These are phyloP conservation scores for Suillus ampliporus DNA, from an alignment of 768 basidiomycete species.

Conservation along the genomic window DNA sequence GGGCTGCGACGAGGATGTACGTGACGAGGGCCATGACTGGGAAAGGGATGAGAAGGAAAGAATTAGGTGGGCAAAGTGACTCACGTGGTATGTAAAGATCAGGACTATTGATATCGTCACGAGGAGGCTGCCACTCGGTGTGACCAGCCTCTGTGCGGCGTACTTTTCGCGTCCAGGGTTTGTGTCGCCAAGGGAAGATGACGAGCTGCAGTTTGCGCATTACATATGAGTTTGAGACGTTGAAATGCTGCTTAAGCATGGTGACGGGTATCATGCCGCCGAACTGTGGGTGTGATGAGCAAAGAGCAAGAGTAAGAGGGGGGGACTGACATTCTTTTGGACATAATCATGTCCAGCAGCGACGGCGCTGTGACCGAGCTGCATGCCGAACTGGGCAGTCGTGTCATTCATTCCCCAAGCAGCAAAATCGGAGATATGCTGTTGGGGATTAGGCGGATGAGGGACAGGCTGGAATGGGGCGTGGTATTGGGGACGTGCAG, in stretches of 20 bases:
- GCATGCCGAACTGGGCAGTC: constrained; percentile 96
- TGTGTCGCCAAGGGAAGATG: constrained; percentile 95
- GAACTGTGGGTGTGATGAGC: constrained; percentile 56
- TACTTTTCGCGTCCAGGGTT: constrained; percentile 80
- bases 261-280: constrained; percentile 78
- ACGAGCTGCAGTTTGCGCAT: constrained; percentile 86
- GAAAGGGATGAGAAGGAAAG: constrained; percentile 18
- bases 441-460: constrained; percentile 43
- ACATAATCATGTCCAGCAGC: constrained; percentile 96
- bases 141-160: constrained; percentile 64
- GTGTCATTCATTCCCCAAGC: constrained; percentile 91
- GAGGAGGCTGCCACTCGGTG: constrained; percentile 84
- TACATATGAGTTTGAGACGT: constrained; percentile 96
- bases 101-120: constrained; percentile 95
- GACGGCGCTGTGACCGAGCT: constrained; percentile 90
- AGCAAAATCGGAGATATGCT: constrained; percentile 51
- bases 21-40: constrained; percentile 95
- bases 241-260: constrained; percentile 88
- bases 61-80: constrained; percentile 20
- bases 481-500: constrained; percentile 43
- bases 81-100: constrained; percentile 95
- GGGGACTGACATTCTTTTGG: constrained; percentile 80
- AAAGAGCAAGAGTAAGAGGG: background rate
- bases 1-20: constrained; percentile 88
- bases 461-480: constrained; percentile 55